Base-by-base conservation (phyloP, 768 basidiomycete genomes). In the Suillus ampliporus region DNA sequence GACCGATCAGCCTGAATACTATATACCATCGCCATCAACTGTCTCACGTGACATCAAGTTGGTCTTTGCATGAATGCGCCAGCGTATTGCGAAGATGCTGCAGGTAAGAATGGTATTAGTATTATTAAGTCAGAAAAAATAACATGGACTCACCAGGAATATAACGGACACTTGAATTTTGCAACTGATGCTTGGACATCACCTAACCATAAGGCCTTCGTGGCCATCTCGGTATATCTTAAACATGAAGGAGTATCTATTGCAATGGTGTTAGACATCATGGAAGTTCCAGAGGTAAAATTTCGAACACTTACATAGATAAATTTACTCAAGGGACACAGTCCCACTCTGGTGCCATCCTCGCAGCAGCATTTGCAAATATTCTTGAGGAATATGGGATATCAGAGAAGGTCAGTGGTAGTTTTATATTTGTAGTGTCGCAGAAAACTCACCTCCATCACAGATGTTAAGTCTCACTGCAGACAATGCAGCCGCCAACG, bases 141-240 rank as follows among this genome's bases (percentile, higher is more conserved):
- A 37, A 37, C 37, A 37, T 11, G 9, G 37, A 11, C 46, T 35
- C 40, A 57, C 56, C 34, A 73, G 73, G 69, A 71, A 13, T 66
- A 77, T 60, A 60, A 71, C 0, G 75, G 77, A 1, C 43, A 56
- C 1, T 37, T 81, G 2, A 77, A 63, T 58, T 77, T 79, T 57
- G 67, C 69, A 0, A 76, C 76, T 0, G 76, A 81, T 65, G 70
- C 71, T 0, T 81, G 79, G 79, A 77, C 75, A 0, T 77, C 74
- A 0, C 74, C 76, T 0, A 80, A 80, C 57, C 73, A 79, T 50
- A 58, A 69, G 11, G 75, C 74, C 0, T 77, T 68, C 41, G 61
- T 79, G 3, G 76, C 75, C 0, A 52, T 77, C 7, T 71, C 69
- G 0, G 75, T 78, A 3, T 77, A 81, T 53, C 66, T 78, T 38